phyloP scores from a whole-genome alignment of 768 basidiomycete species.

The Lentinula detonsa region DNA sequence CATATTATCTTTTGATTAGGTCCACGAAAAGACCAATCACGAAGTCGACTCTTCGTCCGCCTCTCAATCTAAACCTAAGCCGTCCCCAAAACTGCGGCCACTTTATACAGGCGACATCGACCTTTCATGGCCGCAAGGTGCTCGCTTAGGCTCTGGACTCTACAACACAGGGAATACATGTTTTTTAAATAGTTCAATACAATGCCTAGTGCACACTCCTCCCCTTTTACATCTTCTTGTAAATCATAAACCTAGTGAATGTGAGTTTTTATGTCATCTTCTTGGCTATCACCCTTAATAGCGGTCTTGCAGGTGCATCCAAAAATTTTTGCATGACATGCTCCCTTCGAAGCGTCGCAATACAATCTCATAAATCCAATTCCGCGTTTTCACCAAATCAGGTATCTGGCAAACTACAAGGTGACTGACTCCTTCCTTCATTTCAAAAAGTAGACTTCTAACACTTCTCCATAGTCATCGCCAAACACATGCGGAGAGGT shows the following conservation, averaged over 20 bases:
- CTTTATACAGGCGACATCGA: constrained; percentile 54
- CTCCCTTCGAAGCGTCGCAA: constrained; percentile 50
- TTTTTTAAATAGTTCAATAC: constrained; percentile 91
- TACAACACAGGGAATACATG: constrained; percentile 91
- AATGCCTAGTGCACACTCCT: constrained; percentile 90
- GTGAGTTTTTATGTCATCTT: constrained; percentile 37
- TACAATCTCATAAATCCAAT: constrained; percentile 41
- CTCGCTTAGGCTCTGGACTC: constrained; percentile 54
- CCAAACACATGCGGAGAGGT: constrained; percentile 86
- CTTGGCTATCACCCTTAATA: constrained; percentile 7
- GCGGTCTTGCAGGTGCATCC: constrained; percentile 27
- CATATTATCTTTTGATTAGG: neutral
- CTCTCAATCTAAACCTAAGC: constrained; percentile 22
- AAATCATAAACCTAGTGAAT: constrained; percentile 47
- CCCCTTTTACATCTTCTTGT: constrained; percentile 66
- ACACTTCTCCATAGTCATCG: constrained; percentile 56
- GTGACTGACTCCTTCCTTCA: constrained; percentile 39
- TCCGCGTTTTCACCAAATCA: constrained; percentile 54
- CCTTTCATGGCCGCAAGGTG: constrained; percentile 51
- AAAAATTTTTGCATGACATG: constrained; percentile 76
- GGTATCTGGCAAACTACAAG: constrained; percentile 64
- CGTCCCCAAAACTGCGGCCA: constrained; percentile 27
- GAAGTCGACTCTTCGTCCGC: constrained; percentile 10
- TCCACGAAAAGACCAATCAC: constrained; percentile 14
- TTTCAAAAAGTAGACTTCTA: constrained; percentile 7